These are phyloP conservation scores for Trametopsis cervina DNA, from an alignment of 768 basidiomycete genomes.

Conservation along the genomic window DNA sequence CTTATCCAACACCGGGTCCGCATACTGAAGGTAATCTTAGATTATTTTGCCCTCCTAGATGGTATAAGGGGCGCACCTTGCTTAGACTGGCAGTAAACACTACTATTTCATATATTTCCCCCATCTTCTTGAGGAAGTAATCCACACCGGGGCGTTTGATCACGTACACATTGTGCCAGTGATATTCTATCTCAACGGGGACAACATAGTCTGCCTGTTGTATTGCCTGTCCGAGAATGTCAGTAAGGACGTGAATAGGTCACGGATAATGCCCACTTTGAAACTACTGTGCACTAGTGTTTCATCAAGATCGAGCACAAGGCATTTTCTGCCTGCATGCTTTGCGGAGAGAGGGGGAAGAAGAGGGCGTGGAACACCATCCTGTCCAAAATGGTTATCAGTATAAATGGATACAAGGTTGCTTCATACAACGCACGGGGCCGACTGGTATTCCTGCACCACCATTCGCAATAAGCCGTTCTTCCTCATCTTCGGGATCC, in stretches of 20 bases:
- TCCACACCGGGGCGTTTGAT: conserved; percentile 99
- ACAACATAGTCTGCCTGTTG: conserved; percentile 95
- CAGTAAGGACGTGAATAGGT: conserved; percentile 10
- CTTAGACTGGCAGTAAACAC: conserved; percentile 97
- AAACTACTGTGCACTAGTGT: conserved; percentile 97
- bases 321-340: conserved; percentile 86
- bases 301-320: conserved; percentile 95
- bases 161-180: conserved; percentile 98
- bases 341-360: conserved; percentile 76
- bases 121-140: conserved; percentile 95
- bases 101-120: conserved; percentile 95
- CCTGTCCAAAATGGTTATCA: conserved; percentile 36
- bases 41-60: not conserved
- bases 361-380: conserved; percentile 83
- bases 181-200: conserved; percentile 97
- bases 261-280: conserved; percentile 54
- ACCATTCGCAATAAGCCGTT: conserved; percentile 80
- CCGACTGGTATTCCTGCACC: conserved; percentile 95
- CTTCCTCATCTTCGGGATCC: conserved; percentile 83
- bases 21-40: conserved; percentile 56
- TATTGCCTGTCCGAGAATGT: conserved; percentile 57
- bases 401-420: not conserved
- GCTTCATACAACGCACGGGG: conserved; percentile 50
- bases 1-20: conserved; percentile 97
- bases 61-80: conserved; percentile 55